phyloP scores from a whole-genome alignment of 176 grass and related monocot species.

The Metroxylon sagu region DNA sequence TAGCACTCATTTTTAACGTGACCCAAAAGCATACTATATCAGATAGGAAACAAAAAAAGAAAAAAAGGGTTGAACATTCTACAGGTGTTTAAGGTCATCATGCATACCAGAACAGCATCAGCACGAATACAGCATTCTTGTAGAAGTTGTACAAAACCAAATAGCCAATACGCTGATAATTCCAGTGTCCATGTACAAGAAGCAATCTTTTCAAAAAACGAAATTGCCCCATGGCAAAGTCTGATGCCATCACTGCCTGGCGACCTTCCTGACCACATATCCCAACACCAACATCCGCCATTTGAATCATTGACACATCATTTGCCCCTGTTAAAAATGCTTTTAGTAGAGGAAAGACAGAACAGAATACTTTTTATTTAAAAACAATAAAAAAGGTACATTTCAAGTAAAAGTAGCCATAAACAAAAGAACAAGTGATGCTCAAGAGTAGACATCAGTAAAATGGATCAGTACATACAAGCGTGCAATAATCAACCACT shows the following conservation, averaged over 20 bases:
- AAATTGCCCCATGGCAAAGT: slow-evolving; percentile 99
- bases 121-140: slow-evolving; percentile 92
- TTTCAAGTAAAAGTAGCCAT: no score
- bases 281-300: slow-evolving; percentile 97
- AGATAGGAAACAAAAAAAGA: background rate
- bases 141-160: slow-evolving; percentile 99
- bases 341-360: no score
- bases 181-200: slow-evolving; percentile 99
- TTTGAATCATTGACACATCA: slow-evolving; percentile 99
- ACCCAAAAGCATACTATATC: no score
- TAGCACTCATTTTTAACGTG: no score
- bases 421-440: no score
- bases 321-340: slow-evolving; percentile 60
- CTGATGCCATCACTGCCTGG: slow-evolving; percentile 98
- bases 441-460: no score
- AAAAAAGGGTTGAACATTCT: background rate
- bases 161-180: slow-evolving; percentile 97
- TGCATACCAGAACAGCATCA: slow-evolving; percentile 96
- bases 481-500: no score
- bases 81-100: background rate
- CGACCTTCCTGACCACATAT: slow-evolving; percentile 99
- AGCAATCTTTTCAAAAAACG: slow-evolving; percentile 96
- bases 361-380: no score
- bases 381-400: no score
- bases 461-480: no score